Base-by-base conservation (phyloP, 2,329 filamentous ascomycete genomes). In the Stenocarpella maydis region DNA sequence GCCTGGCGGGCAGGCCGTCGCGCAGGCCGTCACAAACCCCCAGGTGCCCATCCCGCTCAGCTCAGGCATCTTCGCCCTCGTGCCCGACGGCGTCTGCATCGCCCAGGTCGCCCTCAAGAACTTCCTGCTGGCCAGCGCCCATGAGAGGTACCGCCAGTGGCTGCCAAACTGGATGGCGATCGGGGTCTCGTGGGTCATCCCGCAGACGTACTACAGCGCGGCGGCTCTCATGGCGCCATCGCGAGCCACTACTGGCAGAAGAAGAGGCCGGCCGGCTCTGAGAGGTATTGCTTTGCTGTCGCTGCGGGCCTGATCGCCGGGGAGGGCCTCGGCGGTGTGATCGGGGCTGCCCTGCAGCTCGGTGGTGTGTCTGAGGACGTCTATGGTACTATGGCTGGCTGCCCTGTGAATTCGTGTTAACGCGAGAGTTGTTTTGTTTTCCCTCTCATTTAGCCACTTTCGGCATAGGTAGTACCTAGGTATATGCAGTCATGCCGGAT, bases 1-100 rank as follows among this genome's bases (percentile, higher is more conserved):
- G 90, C 90, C 0, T 92, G 90, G 90, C 83, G 85, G 45, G 90
- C 83, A 85, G 45, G 90, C 90, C 5, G 88, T 91, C 5, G 89
- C 90, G 1, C 80, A 86, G 70, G 88, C 88, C 17, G 87, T 90
- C 70, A 90, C 88, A 84, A 58, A 58, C 24, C 54, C 54, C 17
- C 37, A 76, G 0, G 84, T 90, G 75, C 82, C 81, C 5, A 88
- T 90, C 70, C 88, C 88, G 0, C 80, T 78, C 31, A 82, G 80
- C 15, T 86, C 85, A 26, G 87, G 85, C 39, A 87, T 88, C 74
- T 89, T 89, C 78, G 81, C 87, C 68, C 84, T 89, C 73, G 80
- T 85, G 68, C 85, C 90, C 75, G 54, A 37, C 24, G 54, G 37
- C 24, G 37, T 58, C 9, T 58, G 54, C 34, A 43, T 58, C 21